These are phyloP conservation scores for Hypseocharis bilobata DNA, from an alignment of 441 rosid species.

Conservation along the genomic window DNA sequence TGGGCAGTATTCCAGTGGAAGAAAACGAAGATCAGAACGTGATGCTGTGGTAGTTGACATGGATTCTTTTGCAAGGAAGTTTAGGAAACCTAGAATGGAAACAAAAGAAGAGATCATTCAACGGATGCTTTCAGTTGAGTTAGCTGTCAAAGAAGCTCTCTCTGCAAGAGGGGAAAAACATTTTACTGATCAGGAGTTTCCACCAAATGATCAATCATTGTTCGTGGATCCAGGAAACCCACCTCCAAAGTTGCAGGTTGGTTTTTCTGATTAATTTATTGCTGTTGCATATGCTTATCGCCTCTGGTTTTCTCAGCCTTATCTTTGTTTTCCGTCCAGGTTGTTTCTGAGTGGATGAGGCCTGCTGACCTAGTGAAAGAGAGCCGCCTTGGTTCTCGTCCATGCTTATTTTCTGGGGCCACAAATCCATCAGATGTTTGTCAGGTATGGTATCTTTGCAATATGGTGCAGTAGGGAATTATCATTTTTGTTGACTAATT, in stretches of 20 bases:
- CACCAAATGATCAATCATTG: constrained; percentile 87
- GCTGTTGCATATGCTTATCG: constrained; percentile 3
- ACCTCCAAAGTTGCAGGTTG: constrained; percentile 81
- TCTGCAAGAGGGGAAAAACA: constrained; percentile 71
- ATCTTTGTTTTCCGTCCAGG: constrained; percentile 39
- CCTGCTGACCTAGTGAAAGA: constrained; percentile 78
- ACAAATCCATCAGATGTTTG: constrained; percentile 99
- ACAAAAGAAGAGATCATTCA: constrained; percentile 92
- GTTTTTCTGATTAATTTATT: constrained; percentile 20
- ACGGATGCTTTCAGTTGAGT: constrained; percentile 92
- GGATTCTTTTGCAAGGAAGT: constrained; percentile 89
- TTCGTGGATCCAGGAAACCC: constrained; percentile 77
- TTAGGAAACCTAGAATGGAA: constrained; percentile 92
- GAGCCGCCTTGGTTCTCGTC: constrained; percentile 44
- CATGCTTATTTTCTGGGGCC: constrained; percentile 87
- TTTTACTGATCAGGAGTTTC: constrained; percentile 98
- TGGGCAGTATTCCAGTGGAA: constrained; percentile 98
- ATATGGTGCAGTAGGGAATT: constrained; percentile 4
- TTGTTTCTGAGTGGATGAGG: constrained; percentile 97
- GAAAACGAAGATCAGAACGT: constrained; percentile 85
- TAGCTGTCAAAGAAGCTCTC: constrained; percentile 95
- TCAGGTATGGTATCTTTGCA: constrained; percentile 54
- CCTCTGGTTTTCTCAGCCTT: constrained; percentile 23
- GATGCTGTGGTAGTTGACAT: constrained; percentile 57
- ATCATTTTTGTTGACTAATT: constrained; percentile 14